phyloP scores from a whole-genome alignment of 345 rosid species.

The Jatropha curcas region DNA sequence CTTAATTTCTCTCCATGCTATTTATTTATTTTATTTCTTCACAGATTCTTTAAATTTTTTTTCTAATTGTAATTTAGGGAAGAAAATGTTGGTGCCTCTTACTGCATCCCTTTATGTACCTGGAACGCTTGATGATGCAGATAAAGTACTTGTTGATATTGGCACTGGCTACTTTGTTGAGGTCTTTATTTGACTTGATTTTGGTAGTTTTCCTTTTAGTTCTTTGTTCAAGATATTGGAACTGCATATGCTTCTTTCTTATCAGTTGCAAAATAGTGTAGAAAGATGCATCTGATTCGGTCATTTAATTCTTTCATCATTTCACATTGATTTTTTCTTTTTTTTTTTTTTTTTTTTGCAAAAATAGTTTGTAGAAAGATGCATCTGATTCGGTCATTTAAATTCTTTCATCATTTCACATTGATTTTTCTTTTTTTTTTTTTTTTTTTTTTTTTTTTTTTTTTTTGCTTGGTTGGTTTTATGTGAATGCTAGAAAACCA shows the following conservation, averaged over 20 bases:
- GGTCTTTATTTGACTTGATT: slow-evolving; percentile 34
- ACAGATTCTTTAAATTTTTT: background rate
- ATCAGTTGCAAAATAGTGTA: no score
- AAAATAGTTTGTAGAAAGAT: no score
- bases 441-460: background rate
- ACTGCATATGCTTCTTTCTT: no score
- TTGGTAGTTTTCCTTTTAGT: background rate
- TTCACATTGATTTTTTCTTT: background rate
- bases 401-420: background rate
- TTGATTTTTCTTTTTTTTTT: background rate
- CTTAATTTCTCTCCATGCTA: background rate
- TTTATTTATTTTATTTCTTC: background rate
- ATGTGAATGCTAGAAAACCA: slow-evolving; percentile 65
- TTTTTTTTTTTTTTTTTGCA: background rate
- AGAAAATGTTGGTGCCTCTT: slow-evolving; percentile 87
- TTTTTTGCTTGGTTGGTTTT: no score
- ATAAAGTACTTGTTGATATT: slow-evolving; percentile 81
- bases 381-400: no score
- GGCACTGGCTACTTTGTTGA: slow-evolving; percentile 99
- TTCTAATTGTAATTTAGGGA: slow-evolving; percentile 32
- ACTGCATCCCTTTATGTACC: slow-evolving; percentile 94
- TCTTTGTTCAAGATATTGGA: no score
- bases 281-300: no score
- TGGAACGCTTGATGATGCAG: slow-evolving; percentile 78
- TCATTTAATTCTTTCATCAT: background rate